Evolutionary conservation across 2,329 filamentous ascomycete genomes (phyloP).

Genomic region (Curvularia sp.): DNA sequence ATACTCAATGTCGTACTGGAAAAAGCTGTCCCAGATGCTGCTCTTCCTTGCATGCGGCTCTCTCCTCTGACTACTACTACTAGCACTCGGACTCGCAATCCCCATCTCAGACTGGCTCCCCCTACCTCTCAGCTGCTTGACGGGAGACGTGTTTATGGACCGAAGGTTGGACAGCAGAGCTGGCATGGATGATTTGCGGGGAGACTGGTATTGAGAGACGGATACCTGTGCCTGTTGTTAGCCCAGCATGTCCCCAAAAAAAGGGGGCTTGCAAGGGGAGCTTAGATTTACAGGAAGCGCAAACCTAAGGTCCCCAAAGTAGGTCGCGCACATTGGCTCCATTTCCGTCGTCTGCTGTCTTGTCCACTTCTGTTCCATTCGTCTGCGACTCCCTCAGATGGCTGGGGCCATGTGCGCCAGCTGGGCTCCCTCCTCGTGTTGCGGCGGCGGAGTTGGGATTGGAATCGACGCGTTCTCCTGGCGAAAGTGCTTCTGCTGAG

Average conservation of each 20-base stretch:
- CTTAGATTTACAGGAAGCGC: slow-evolving; percentile 43
- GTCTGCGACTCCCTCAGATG: slow-evolving; percentile 45
- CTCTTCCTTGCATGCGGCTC: slow-evolving; percentile 32
- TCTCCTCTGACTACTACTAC: slow-evolving; percentile 30
- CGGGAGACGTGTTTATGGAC: slow-evolving; percentile 24
- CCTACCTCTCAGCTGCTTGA: slow-evolving; percentile 23
- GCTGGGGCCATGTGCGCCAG: slow-evolving; percentile 42
- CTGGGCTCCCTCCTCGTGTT: slow-evolving; percentile 45
- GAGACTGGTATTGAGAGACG: slow-evolving; percentile 22
- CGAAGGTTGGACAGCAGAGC: slow-evolving; percentile 21
- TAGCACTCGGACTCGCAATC: slow-evolving; percentile 24
- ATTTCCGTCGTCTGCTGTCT: slow-evolving; percentile 42
- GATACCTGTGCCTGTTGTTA: slow-evolving; percentile 22
- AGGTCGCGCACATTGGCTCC: slow-evolving; percentile 54
- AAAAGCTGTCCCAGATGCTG: slow-evolving; percentile 51
- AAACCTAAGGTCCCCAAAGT: slow-evolving; percentile 54
- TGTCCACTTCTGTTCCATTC: slow-evolving; percentile 29
- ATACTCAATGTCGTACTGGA: slow-evolving; percentile 51
- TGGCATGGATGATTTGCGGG: slow-evolving; percentile 24
- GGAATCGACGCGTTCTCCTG: slow-evolving; percentile 33
- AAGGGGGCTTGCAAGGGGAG: slow-evolving; percentile 22
- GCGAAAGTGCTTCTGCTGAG: slow-evolving; percentile 38
- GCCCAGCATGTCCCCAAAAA: slow-evolving; percentile 1
- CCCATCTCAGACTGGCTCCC: slow-evolving; percentile 28
- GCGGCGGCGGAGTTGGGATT: slow-evolving; percentile 40